phyloP scores from a whole-genome alignment of 2,329 filamentous ascomycete genomes.

The Aspergillus sp. region DNA sequence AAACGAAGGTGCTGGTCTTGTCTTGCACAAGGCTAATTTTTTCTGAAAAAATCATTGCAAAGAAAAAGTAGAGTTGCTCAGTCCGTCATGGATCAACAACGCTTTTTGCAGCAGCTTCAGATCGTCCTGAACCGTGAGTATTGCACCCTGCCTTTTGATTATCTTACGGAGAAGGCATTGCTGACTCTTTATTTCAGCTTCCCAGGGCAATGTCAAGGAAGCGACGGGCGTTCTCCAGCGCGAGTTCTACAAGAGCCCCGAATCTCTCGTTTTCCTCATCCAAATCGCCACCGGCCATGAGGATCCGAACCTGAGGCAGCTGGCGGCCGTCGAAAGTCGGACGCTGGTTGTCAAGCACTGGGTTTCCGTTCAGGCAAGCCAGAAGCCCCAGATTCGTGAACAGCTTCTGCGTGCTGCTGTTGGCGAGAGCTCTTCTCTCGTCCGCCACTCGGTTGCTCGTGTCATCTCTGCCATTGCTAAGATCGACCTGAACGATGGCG shows the following conservation, averaged over 20 bases:
- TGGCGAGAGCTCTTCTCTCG: constrained; percentile 73
- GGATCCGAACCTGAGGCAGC: constrained; percentile 73
- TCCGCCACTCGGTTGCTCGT: constrained; percentile 83
- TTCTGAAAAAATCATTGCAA: constrained; percentile 9
- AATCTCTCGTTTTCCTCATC: constrained; percentile 81
- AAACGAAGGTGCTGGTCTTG: constrained; percentile 6
- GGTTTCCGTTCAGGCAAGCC: constrained; percentile 68
- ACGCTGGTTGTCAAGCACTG: constrained; percentile 85
- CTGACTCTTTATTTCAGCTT: constrained; percentile 58
- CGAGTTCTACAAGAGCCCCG: constrained; percentile 84
- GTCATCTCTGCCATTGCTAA: constrained; percentile 85
- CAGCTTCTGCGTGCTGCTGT: constrained; percentile 82
- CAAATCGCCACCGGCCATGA: constrained; percentile 83
- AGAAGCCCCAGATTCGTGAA: constrained; percentile 79
- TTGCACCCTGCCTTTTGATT: not conserved
- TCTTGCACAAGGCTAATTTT: not conserved
- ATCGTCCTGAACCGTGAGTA: constrained; percentile 81
- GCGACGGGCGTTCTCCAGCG: constrained; percentile 89
- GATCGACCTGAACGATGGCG: constrained; percentile 80
- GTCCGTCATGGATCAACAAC: constrained; percentile 71
- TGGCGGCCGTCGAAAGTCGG: constrained; percentile 86
- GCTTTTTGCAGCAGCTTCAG: constrained; percentile 84
- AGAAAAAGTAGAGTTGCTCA: constrained; percentile 13
- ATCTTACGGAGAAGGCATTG: not conserved
- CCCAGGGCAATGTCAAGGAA: constrained; percentile 85